Conservation (phyloP, 2,329 filamentous ascomycete genomes). For the Beauveria asiatica region DNA sequence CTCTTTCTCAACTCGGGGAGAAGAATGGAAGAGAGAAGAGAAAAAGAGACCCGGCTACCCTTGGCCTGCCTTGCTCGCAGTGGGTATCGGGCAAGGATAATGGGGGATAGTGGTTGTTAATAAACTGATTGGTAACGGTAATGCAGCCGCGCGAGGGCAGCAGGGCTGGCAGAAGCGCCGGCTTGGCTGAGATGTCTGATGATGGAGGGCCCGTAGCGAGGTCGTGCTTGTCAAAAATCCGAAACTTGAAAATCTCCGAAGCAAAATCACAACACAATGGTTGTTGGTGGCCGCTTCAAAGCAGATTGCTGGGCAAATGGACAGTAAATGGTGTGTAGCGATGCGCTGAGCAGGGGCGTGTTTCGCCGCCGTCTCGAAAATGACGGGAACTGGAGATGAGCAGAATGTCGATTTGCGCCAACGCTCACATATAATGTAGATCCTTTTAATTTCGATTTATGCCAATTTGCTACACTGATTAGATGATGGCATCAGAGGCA, state of each 20-base stretch:
- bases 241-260: slow-evolving; percentile 5
- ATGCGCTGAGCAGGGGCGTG: slow-evolving; percentile 10
- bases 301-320: background rate
- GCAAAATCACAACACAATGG: background rate
- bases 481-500: background rate
- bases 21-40: background rate
- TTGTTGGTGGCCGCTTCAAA: background rate
- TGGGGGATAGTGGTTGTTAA: slow-evolving; percentile 7
- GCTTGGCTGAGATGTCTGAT: background rate
- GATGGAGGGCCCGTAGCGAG: background rate
- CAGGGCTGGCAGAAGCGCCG: slow-evolving; percentile 7
- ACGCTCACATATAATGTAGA: background rate
- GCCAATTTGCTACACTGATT: background rate
- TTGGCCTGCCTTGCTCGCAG: slow-evolving; percentile 7
- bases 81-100: slow-evolving; percentile 9
- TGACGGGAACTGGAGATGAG: slow-evolving; percentile 3
- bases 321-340: slow-evolving; percentile 1
- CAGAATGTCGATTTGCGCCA: slow-evolving; percentile 1
- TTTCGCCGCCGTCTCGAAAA: slow-evolving; percentile 11
- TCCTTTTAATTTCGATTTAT: background rate
- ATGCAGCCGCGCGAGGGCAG: slow-evolving; percentile 4
- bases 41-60: background rate
- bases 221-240: background rate
- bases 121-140: slow-evolving; percentile 9
- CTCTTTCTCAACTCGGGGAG: background rate